Evolutionary conservation across 163 green algal species (phyloP).

Genomic region (Scenedesmus sp.): DNA sequence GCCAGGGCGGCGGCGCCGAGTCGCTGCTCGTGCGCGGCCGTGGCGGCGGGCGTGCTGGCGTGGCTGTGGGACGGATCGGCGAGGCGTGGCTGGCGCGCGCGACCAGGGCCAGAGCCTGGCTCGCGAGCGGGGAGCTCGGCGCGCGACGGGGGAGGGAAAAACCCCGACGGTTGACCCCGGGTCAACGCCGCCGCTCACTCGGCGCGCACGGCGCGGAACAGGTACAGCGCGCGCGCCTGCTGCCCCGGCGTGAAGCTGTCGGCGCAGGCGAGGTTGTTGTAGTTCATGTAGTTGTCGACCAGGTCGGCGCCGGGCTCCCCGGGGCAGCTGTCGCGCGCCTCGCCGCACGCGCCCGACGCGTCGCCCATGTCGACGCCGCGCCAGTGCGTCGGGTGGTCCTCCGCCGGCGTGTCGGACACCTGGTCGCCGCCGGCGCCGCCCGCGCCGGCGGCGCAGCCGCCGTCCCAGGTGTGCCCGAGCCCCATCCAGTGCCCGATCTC

Average conservation of each 20-base stretch:
- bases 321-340: slow-evolving; percentile 9
- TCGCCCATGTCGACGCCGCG: slow-evolving; percentile 21
- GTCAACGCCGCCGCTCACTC: slow-evolving; percentile 12
- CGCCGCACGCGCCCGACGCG: slow-evolving; percentile 6
- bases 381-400: slow-evolving; percentile 19
- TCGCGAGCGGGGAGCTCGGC: no score
- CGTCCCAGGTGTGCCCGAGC: slow-evolving; percentile 23
- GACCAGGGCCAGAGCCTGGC: no score
- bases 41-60: no score
- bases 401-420: slow-evolving; percentile 28
- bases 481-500: slow-evolving; percentile 27
- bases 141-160: no score
- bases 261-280: slow-evolving; percentile 35
- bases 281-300: slow-evolving; percentile 31
- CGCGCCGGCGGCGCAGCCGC: not conserved
- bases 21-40: no score
- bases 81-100: no score
- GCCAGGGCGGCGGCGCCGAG: no score
- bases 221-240: slow-evolving; percentile 35
- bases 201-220: slow-evolving; percentile 21
- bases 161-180: no score
- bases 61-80: no score
- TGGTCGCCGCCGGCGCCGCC: no score
- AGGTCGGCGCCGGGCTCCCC: not conserved
- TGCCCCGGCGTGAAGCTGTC: slow-evolving; percentile 30